Conservation (phyloP, 2,329 filamentous ascomycete genomes). For the Ceratocystis cacaofunesta region DNA sequence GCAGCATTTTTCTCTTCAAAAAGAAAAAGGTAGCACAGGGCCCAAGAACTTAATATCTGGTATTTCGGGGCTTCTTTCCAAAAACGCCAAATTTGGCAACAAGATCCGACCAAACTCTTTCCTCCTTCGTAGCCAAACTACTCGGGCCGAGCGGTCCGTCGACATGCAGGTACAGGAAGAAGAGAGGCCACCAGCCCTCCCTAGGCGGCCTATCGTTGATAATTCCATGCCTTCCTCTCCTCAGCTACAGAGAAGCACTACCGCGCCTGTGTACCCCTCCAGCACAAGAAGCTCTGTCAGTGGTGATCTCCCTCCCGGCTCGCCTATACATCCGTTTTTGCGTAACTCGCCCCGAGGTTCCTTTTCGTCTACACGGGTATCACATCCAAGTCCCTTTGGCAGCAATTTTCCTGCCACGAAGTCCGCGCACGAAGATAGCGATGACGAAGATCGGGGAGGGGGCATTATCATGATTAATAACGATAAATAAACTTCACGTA, state of each 20-base stretch:
- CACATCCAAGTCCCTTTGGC: slow-evolving; percentile 6
- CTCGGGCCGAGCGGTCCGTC: background rate
- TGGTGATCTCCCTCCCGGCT: background rate
- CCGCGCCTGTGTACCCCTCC: slow-evolving; percentile 4
- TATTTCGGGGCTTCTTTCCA: background rate
- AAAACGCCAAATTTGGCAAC: background rate
- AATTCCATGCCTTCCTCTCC: background rate
- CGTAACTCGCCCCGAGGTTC: background rate
- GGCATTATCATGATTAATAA: slow-evolving; percentile 15
- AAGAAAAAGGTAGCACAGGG: background rate
- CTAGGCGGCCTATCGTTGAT: slow-evolving; percentile 13
- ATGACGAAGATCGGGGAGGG: slow-evolving; percentile 9
- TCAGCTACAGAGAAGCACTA: slow-evolving; percentile 13
- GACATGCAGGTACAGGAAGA: slow-evolving; percentile 1
- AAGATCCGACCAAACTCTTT: background rate
- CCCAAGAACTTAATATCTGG: background rate
- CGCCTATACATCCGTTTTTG: slow-evolving; percentile 13
- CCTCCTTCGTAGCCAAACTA: slow-evolving; percentile 8
- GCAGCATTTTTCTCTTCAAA: background rate
- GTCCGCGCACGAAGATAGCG: slow-evolving; percentile 7
- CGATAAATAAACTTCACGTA: background rate
- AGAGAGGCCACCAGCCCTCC: slow-evolving; percentile 5
- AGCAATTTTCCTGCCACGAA: slow-evolving; percentile 4
- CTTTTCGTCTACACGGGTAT: background rate
- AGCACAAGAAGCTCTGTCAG: background rate